These are phyloP conservation scores for Phialophora macrospora DNA, from an alignment of 2,329 filamentous ascomycete species.

Conservation along the genomic window DNA sequence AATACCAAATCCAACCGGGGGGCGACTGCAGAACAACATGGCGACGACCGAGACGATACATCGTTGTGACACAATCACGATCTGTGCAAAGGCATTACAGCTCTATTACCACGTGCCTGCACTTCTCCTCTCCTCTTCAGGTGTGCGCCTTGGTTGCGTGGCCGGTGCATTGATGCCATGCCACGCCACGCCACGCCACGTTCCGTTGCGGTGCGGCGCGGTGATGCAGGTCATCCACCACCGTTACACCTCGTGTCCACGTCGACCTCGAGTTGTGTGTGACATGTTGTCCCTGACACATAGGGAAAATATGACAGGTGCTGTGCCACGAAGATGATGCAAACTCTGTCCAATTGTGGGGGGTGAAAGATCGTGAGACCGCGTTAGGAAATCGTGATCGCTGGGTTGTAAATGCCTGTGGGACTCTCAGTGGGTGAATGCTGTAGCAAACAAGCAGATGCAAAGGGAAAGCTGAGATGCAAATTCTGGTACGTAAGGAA, in stretches of 20 bases:
- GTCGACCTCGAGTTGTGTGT: background rate
- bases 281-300: background rate
- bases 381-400: background rate
- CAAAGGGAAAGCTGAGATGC: background rate
- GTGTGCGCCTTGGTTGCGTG: background rate
- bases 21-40: too few relatives aligned
- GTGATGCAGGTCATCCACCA: too few relatives aligned
- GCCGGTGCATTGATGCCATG: background rate
- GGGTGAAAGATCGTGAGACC: slow-evolving; percentile 2
- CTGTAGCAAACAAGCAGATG: background rate
- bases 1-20: too few relatives aligned
- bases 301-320: slow-evolving; percentile 2
- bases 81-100: background rate
- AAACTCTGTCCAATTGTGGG: background rate
- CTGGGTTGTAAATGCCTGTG: background rate
- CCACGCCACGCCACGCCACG: background rate
- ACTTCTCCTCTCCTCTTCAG: background rate
- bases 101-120: background rate
- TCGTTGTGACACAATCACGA: background rate
- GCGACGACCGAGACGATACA: too few relatives aligned
- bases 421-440: background rate
- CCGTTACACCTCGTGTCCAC: background rate
- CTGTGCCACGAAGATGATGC: background rate
- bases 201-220: background rate
- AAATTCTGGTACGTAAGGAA: background rate